Evolutionary conservation across 2,329 filamentous ascomycete species (phyloP).

Genomic region (Talaromyces rugulosus): DNA sequence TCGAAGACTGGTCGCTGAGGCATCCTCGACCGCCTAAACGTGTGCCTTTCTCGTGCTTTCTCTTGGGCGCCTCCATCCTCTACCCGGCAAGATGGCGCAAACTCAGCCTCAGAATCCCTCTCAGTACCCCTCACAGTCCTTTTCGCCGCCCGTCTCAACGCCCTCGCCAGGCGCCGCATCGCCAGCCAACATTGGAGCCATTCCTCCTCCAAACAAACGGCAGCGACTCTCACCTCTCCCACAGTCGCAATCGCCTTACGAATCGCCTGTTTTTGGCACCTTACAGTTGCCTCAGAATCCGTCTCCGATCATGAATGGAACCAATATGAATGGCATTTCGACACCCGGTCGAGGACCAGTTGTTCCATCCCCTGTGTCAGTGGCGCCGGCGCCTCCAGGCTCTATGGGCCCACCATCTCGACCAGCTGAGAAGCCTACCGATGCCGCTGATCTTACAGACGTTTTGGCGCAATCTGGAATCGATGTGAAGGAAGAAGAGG

Average conservation of each 20-base stretch:
- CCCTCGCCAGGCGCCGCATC: slow-evolving; percentile 59
- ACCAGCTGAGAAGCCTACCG: slow-evolving; percentile 50
- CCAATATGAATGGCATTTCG: slow-evolving; percentile 53
- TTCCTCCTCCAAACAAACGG: slow-evolving; percentile 70
- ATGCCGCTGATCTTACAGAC: slow-evolving; percentile 71
- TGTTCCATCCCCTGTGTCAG: slow-evolving; percentile 40
- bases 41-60: not conserved
- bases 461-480: slow-evolving; percentile 80
- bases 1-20: slow-evolving; percentile 15
- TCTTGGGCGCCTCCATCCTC: not conserved
- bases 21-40: not conserved
- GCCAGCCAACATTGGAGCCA: slow-evolving; percentile 40
- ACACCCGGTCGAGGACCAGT: slow-evolving; percentile 30
- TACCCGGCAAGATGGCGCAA: slow-evolving; percentile 54
- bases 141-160: slow-evolving; percentile 59
- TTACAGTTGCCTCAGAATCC: slow-evolving; percentile 42
- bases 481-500: slow-evolving; percentile 81
- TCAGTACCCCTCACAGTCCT: slow-evolving; percentile 40
- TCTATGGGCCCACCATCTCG: slow-evolving; percentile 62
- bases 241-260: slow-evolving; percentile 58
- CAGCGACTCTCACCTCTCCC: slow-evolving; percentile 67
- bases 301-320: slow-evolving; percentile 30
- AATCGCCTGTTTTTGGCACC: slow-evolving; percentile 54
- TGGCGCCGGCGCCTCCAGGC: slow-evolving; percentile 47
- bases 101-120: slow-evolving; percentile 48